These are phyloP conservation scores for Clathrus columnatus DNA, from an alignment of 768 basidiomycete species.

Conservation along the genomic window DNA sequence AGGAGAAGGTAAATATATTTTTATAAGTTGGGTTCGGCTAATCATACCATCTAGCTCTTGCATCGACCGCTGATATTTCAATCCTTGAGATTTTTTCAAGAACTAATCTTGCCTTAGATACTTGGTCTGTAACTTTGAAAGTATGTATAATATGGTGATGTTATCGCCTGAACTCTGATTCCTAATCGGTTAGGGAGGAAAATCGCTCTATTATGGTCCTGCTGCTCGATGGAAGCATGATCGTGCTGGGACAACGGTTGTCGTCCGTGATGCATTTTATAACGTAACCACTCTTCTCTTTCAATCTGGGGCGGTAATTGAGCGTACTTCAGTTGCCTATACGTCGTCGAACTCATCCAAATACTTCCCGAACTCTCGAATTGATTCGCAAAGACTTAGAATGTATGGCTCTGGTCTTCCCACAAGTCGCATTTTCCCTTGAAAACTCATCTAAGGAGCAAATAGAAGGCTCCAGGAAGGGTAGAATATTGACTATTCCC, in stretches of 20 bases:
- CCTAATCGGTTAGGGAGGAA: conserved; percentile 44
- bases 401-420: conserved; percentile 62
- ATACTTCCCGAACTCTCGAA: conserved; percentile 51
- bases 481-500: conserved; percentile 49
- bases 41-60: conserved; percentile 47
- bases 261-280: conserved; percentile 83
- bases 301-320: conserved; percentile 4
- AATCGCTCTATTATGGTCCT: conserved; percentile 58
- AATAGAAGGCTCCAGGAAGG: conserved; percentile 30
- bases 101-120: conserved; percentile 50
- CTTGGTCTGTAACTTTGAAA: conserved; percentile 74
- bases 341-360: conserved; percentile 62
- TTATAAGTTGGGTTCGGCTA: neutral
- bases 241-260: conserved; percentile 69
- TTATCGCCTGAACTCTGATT: conserved; percentile 1
- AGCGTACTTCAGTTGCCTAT: conserved; percentile 56
- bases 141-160: conserved; percentile 27
- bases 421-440: conserved; percentile 58
- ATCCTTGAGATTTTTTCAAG: conserved; percentile 78
- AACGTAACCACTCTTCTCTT: conserved; percentile 44
- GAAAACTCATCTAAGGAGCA: conserved; percentile 40
- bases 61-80: conserved; percentile 72
- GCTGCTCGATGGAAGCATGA: conserved; percentile 71
- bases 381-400: conserved; percentile 66
- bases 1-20: conserved; percentile 64